These are phyloP conservation scores for Amaranthus tricolor DNA, from an alignment of 179 eudicot genomes.

Conservation along the genomic window DNA sequence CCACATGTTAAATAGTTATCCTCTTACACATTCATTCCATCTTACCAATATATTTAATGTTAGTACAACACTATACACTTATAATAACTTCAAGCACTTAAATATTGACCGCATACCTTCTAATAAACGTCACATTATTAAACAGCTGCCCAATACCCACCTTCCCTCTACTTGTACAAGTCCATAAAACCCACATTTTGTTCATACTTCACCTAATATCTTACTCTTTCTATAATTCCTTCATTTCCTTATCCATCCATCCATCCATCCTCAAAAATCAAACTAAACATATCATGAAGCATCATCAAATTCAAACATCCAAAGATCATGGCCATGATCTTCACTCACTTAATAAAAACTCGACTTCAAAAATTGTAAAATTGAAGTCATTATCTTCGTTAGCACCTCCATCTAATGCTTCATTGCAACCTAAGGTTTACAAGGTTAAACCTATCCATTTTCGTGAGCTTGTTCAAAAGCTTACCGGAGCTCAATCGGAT, in stretches of 20 bases:
- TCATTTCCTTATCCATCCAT: too few species aligned
- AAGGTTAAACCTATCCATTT: constrained; percentile 47
- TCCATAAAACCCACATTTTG: neutral
- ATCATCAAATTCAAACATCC: constrained; percentile 1
- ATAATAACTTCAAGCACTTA: constrained; percentile 9
- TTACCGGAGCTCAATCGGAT: constrained; percentile 45
- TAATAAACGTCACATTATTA: neutral
- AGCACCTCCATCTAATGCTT: constrained; percentile 4
- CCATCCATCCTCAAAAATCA: neutral
- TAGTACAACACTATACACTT: neutral
- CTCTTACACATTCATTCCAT: neutral
- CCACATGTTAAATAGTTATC: neutral
- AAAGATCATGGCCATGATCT: neutral
- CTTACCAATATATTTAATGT: too few species aligned
- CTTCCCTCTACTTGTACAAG: neutral
- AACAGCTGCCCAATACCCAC: constrained; percentile 12
- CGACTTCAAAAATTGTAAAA: constrained; percentile 14
- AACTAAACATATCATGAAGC: constrained; percentile 3
- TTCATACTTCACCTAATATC: constrained; percentile 10
- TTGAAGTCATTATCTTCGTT: constrained; percentile 11
- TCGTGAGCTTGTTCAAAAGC: constrained; percentile 59
- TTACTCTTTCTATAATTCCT: neutral
- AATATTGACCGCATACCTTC: constrained; percentile 20
- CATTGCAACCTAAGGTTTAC: constrained; percentile 41
- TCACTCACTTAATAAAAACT: constrained; percentile 16